These are phyloP conservation scores for Trichoderma atrobrunneum DNA, from an alignment of 2,329 filamentous ascomycete species.

Conservation along the genomic window DNA sequence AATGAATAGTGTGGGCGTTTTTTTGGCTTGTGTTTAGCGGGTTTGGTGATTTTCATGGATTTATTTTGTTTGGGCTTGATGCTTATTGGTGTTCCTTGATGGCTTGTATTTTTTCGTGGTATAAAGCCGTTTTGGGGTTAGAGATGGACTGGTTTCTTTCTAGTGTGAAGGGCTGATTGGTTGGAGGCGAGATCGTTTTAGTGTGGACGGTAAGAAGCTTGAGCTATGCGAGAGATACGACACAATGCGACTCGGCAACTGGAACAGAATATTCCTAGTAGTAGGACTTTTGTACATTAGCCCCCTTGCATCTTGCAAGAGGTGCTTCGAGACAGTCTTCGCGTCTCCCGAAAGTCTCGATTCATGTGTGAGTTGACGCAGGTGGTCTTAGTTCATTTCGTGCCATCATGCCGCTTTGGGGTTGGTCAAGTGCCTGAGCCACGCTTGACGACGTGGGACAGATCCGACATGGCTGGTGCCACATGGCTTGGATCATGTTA, in stretches of 20 bases:
- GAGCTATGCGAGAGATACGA: background rate
- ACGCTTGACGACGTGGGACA: background rate
- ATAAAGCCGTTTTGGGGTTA: conserved; percentile 14
- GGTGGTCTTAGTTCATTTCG: background rate
- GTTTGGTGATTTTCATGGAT: background rate
- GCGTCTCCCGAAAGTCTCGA: too few relatives aligned
- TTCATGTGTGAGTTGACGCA: background rate
- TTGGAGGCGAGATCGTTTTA: background rate
- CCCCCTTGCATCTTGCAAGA: background rate
- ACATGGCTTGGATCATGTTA: background rate
- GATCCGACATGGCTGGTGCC: background rate
- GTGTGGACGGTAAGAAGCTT: background rate
- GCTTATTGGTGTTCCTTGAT: conserved; percentile 1
- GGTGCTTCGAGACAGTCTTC: background rate
- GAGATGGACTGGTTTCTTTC: background rate
- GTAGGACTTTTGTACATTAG: background rate
- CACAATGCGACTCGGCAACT: background rate
- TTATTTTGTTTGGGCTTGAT: background rate
- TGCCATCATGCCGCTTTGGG: background rate
- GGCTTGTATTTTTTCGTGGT: background rate
- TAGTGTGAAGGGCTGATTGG: background rate
- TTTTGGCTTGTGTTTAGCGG: background rate
- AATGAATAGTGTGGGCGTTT: background rate
- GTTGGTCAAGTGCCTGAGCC: background rate
- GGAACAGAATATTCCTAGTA: background rate